Percentiles rank a stretch among this genome's conserved stretches.
Evolutionary conservation across 768 basidiomycete genomes (phyloP).

Genomic region (Cystoderma amianthinum): DNA sequence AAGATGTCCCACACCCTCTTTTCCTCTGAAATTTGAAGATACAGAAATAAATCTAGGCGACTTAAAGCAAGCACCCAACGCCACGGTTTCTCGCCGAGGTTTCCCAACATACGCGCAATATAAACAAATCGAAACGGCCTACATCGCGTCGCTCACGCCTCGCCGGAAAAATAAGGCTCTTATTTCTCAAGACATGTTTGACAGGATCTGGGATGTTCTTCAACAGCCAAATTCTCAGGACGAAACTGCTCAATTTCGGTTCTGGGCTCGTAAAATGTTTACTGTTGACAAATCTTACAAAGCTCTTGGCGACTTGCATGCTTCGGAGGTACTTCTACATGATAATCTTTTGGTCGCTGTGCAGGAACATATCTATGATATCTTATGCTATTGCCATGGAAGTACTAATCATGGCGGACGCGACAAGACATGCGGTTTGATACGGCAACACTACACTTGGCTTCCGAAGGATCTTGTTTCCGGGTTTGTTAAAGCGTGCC

Average conservation of each 20-base stretch:
- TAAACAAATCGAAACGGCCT: slow-evolving; percentile 48
- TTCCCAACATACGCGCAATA: slow-evolving; percentile 61
- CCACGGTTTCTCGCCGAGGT: slow-evolving; percentile 24
- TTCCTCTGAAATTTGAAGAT: slow-evolving; percentile 6
- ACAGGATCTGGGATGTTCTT: slow-evolving; percentile 66
- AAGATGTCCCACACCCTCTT: slow-evolving; percentile 13
- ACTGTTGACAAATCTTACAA: slow-evolving; percentile 29
- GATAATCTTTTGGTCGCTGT: slow-evolving; percentile 70
- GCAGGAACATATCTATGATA: slow-evolving; percentile 71
- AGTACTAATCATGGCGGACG: slow-evolving; percentile 65
- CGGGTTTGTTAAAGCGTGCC: slow-evolving; percentile 73
- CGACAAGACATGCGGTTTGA: slow-evolving; percentile 66
- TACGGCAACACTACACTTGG: slow-evolving; percentile 72
- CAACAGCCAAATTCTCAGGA: slow-evolving; percentile 37
- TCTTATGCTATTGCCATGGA: slow-evolving; percentile 69
- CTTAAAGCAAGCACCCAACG: neutral
- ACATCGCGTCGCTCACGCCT: slow-evolving; percentile 50
- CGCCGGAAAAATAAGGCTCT: slow-evolving; percentile 60
- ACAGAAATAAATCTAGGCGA: slow-evolving; percentile 3
- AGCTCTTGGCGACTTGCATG: slow-evolving; percentile 13
- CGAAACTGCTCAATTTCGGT: slow-evolving; percentile 66
- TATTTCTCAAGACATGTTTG: slow-evolving; percentile 64
- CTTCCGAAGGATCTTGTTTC: slow-evolving; percentile 81
- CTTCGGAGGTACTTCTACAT: slow-evolving; percentile 52
- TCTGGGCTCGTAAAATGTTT: slow-evolving; percentile 85